phyloP scores from a whole-genome alignment of 257 asterid genomes.

The Nicotiana noctiflora region DNA sequence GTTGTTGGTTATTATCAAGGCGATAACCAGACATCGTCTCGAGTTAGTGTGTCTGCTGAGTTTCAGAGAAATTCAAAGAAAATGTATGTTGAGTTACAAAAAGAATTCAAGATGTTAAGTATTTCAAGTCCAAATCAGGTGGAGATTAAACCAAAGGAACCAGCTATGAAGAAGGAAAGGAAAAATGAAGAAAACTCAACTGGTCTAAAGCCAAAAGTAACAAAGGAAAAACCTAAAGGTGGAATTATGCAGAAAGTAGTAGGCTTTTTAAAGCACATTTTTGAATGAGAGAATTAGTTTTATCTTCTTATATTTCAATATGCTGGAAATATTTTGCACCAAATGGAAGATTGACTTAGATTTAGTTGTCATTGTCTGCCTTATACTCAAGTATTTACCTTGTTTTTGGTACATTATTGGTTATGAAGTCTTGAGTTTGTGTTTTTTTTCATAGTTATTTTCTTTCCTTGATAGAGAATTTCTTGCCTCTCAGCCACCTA shows the following conservation, averaged over 20 bases:
- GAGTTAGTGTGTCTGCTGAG: neutral
- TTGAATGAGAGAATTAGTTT: neutral
- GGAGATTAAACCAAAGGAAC: neutral
- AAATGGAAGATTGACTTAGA: neutral
- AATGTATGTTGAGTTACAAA: conserved; percentile 1
- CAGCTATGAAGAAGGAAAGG: neutral
- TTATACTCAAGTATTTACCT: neutral
- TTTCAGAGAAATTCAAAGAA: conserved; percentile 8
- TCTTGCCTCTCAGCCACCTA: neutral
- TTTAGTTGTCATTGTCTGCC: neutral
- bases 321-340: neutral
- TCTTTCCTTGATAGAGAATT: neutral
- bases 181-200: neutral
- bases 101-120: neutral
- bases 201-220: neutral
- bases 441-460: neutral
- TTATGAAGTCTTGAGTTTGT: neutral
- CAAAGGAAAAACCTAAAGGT: neutral
- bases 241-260: neutral
- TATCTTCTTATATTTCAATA: neutral
- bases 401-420: neutral
- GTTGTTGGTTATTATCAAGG: conserved; percentile 17
- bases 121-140: neutral
- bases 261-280: neutral
- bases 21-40: conserved; percentile 10